Conservation (phyloP, 1,139 yeast species). For the Sugiyamaella grinbergsii region DNA sequence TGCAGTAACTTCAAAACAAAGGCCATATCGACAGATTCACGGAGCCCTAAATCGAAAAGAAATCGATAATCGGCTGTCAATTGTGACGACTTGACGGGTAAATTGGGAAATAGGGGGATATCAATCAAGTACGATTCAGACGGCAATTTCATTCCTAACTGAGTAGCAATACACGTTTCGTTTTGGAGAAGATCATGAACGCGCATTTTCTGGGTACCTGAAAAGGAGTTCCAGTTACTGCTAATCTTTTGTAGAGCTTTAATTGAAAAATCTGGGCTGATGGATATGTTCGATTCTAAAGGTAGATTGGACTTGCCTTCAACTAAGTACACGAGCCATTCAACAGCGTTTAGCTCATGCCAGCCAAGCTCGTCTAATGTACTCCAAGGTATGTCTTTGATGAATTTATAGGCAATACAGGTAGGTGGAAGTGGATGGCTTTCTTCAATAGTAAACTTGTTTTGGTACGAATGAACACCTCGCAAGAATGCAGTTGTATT, state of each 20-base stretch:
- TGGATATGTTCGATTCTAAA: slow-evolving; percentile 30
- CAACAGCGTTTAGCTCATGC: slow-evolving; percentile 33
- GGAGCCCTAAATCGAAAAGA: slow-evolving; percentile 41
- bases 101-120: slow-evolving; percentile 44
- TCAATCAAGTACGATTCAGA: slow-evolving; percentile 41
- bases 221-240: slow-evolving; percentile 36
- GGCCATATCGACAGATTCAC: slow-evolving; percentile 47
- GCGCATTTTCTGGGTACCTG: slow-evolving; percentile 19
- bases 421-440: slow-evolving; percentile 40
- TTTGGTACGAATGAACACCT: slow-evolving; percentile 35
- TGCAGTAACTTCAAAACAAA: slow-evolving; percentile 43
- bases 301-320: slow-evolving; percentile 21
- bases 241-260: slow-evolving; percentile 36
- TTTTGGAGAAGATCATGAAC: slow-evolving; percentile 31
- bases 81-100: slow-evolving; percentile 41
- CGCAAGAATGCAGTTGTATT: slow-evolving; percentile 28
- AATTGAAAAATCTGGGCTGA: slow-evolving; percentile 36
- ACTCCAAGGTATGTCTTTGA: slow-evolving; percentile 26
- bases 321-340: slow-evolving; percentile 39
- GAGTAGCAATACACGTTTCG: slow-evolving; percentile 44
- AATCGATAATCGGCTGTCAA: slow-evolving; percentile 38
- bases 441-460: slow-evolving; percentile 33
- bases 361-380: slow-evolving; percentile 37
- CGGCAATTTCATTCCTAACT: slow-evolving; percentile 44
- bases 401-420: slow-evolving; percentile 38